Evolutionary conservation across 306 rosid genomes (phyloP).

Genomic region (Alnus rubra): DNA sequence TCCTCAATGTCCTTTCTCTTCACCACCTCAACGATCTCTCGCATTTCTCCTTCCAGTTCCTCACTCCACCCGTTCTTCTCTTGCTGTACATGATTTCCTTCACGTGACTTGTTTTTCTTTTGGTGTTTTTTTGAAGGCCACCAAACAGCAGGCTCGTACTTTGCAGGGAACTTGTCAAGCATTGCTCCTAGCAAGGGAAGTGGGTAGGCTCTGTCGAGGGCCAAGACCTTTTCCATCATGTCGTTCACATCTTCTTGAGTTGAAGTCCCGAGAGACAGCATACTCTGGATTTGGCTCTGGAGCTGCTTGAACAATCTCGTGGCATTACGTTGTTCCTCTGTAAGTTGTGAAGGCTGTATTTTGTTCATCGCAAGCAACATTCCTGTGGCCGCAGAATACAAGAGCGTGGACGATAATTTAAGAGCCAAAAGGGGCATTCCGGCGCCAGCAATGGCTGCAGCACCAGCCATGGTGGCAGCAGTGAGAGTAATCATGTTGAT

Average conservation of each 20-base stretch:
- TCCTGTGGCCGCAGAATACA: conserved; percentile 71
- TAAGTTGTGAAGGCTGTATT: conserved; percentile 82
- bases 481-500: conserved; percentile 76
- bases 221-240: conserved; percentile 54
- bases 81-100: not conserved
- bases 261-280: conserved; percentile 29
- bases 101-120: not conserved
- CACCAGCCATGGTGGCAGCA: conserved; percentile 60
- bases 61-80: conserved; percentile 58
- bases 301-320: conserved; percentile 60
- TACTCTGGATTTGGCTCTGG: conserved; percentile 41
- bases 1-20: conserved; percentile 64
- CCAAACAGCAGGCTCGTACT: conserved; percentile 71
- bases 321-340: conserved; percentile 81
- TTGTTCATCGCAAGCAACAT: conserved; percentile 59
- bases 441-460: conserved; percentile 27
- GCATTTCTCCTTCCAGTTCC: conserved; percentile 55
- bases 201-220: conserved; percentile 76
- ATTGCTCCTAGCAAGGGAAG: conserved; percentile 75
- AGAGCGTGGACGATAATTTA: conserved; percentile 56
- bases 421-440: conserved; percentile 43
- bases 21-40: conserved; percentile 51
- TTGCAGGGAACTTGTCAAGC: conserved; percentile 69
- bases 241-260: conserved; percentile 46
- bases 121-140: conserved; percentile 50